These are phyloP conservation scores for Candida chauliodis DNA, from an alignment of 805 yeast species.

Conservation along the genomic window DNA sequence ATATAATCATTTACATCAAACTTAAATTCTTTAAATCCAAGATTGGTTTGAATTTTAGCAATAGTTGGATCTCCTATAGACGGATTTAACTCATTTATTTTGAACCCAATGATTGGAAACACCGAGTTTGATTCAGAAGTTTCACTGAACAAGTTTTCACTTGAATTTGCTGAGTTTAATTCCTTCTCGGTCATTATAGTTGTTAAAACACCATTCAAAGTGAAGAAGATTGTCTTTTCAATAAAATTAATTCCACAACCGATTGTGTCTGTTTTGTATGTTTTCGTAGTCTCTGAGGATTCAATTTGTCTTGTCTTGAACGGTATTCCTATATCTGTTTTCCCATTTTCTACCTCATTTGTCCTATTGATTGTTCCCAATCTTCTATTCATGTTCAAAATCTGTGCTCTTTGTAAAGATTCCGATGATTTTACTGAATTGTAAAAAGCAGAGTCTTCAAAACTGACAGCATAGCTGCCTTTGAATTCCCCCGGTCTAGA, in stretches of 20 bases:
- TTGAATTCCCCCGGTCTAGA: constrained; percentile 38
- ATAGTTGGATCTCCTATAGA: constrained; percentile 15
- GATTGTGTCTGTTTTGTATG: constrained; percentile 48
- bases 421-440: constrained; percentile 34
- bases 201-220: constrained; percentile 70
- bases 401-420: constrained; percentile 24
- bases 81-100: constrained; percentile 30
- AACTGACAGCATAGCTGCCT: constrained; percentile 40
- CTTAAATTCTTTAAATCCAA: constrained; percentile 53
- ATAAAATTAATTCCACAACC: constrained; percentile 83
- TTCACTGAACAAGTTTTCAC: constrained; percentile 20
- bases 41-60: constrained; percentile 45
- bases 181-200: constrained; percentile 23
- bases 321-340: constrained; percentile 33
- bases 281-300: constrained; percentile 12
- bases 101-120: constrained; percentile 34
- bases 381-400: constrained; percentile 36
- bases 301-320: constrained; percentile 24
- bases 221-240: constrained; percentile 62
- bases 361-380: constrained; percentile 28
- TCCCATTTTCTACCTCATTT: constrained; percentile 28
- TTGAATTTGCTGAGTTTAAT: constrained; percentile 17
- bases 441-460: constrained; percentile 36
- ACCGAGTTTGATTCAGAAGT: constrained; percentile 27
- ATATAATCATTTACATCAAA: constrained; percentile 60